A percentile compares a stretch with the other conserved stretches of the same genome.
Conservation (phyloP, 805 yeast genomes). For the Kuraishia piskuri region DNA sequence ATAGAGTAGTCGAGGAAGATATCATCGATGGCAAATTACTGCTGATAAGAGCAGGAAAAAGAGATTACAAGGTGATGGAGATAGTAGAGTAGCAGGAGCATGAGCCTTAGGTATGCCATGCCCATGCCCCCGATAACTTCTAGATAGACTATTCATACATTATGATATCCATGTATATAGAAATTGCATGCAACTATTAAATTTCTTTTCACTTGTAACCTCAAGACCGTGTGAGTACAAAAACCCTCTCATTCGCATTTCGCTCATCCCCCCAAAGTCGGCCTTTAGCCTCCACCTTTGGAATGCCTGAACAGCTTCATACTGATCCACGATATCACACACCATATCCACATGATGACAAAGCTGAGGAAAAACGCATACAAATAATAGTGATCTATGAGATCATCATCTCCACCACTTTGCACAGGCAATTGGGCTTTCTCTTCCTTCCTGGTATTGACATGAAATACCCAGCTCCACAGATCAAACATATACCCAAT, state of each 20-base stretch:
- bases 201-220: too few relatives aligned
- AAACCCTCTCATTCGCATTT: too few relatives aligned
- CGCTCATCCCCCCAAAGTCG: too few relatives aligned
- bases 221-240: too few relatives aligned
- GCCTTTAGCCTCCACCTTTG: slow-evolving; percentile 40
- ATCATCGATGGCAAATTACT: slow-evolving; percentile 54
- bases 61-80: slow-evolving; percentile 50
- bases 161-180: background rate
- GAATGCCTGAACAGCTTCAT: slow-evolving; percentile 76
- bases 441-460: background rate
- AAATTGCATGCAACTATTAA: background rate
- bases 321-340: slow-evolving; percentile 69
- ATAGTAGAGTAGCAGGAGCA: slow-evolving; percentile 1
- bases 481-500: slow-evolving; percentile 21
- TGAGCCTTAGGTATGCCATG: background rate
- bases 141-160: background rate
- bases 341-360: slow-evolving; percentile 54
- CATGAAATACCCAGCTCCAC: slow-evolving; percentile 18
- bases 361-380: slow-evolving; percentile 21
- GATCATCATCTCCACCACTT: too few relatives aligned
- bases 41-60: slow-evolving; percentile 69
- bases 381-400: slow-evolving; percentile 18
- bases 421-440: background rate
- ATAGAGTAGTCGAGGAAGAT: slow-evolving; percentile 36
- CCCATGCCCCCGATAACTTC: background rate